phyloP scores from a whole-genome alignment of 2,329 filamentous ascomycete species.

The Cladophialophora chaetospira region DNA sequence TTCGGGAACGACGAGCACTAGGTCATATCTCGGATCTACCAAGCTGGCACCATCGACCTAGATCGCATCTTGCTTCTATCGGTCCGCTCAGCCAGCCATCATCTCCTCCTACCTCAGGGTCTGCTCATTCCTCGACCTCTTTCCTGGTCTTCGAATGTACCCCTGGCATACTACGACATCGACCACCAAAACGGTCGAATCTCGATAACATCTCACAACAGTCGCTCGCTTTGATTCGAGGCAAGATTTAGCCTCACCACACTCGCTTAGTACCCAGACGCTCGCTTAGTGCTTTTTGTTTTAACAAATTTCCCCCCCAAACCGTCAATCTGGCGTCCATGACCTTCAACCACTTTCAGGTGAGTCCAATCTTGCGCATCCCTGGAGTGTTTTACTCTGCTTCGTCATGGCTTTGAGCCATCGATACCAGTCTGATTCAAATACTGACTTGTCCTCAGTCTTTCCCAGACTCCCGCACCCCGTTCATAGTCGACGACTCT shows the following conservation, averaged over 20 bases:
- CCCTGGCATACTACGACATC: conserved; percentile 15
- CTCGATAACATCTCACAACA: conserved; percentile 34
- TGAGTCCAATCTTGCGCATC: conserved; percentile 37
- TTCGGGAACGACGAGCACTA: conserved; percentile 22
- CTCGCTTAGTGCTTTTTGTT: conserved; percentile 49
- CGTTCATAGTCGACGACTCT: conserved; percentile 51
- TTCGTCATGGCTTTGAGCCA: background rate
- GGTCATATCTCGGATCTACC: conserved; percentile 8
- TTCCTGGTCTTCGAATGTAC: conserved; percentile 23
- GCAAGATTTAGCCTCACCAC: conserved; percentile 39
- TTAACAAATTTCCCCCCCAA: conserved; percentile 33
- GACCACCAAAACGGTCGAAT: conserved; percentile 11
- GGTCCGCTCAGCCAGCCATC: conserved; percentile 15
- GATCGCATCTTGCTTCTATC: background rate
- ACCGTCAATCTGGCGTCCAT: conserved; percentile 54
- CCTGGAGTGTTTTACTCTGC: conserved; percentile 22
- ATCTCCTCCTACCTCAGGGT: conserved; percentile 2
- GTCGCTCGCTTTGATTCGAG: conserved; percentile 50
- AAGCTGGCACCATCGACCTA: conserved; percentile 11
- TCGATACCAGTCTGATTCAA: conserved; percentile 40
- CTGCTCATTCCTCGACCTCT: background rate
- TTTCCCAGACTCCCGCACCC: conserved; percentile 46
- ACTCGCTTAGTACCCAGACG: conserved; percentile 46
- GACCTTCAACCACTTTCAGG: conserved; percentile 49
- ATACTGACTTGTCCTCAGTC: conserved; percentile 30